Base-by-base conservation (phyloP, 352 stramenopile species). In the Globisporangium carolinianum region DNA sequence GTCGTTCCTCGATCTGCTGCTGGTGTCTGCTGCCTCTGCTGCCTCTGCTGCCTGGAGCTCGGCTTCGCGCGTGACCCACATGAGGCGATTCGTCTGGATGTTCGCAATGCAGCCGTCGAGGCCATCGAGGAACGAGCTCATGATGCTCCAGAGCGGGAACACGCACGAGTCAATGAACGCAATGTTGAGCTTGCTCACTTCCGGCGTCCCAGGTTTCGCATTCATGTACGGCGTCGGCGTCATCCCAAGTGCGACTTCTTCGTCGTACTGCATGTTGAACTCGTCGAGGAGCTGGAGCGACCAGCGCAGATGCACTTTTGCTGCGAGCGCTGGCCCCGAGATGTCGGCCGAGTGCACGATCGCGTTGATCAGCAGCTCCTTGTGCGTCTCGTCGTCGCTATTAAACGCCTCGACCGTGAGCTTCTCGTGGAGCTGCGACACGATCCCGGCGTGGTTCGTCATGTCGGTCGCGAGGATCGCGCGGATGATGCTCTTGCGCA, bases 381-480 rank as follows among this genome's bases (percentile, higher is more conserved):
- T 77, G 60, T 88, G 64, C 1, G 60, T 57, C 50, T 86, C 75
- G 52, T 89, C 72, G 17, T 84, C 80, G 39, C 52, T 42, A 32
- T 72, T 69, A 56, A 78, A 86, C 12, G 75, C 72, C 17, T 75
- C 80, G 9, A 73, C 66, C 24, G 74, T 71, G 61, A 89, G 81
- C 14, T 81, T 75, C 56, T 90, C 76, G 41, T 90, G 76, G 41
- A 88, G 57, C 45, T 87, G 81, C 8, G 72, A 76, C 14, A 87
- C 82, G 55, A 94, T 87, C 12, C 66, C 68, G 1, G 82, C 79
- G 63, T 94, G 84, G 38, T 76, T 71, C 53, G 82, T 69, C 86
- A 94, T 94, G 61, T 94, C 86, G 0, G 85, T 96, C 15, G 83
- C 79, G 41, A 96, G 66, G 61, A 95, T 95, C 39, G 75, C 78